A percentile compares a stretch with the other conserved stretches of the same genome.
These are phyloP conservation scores for Curvularia sp. DNA, from an alignment of 2,329 filamentous ascomycete species.

Conservation along the genomic window DNA sequence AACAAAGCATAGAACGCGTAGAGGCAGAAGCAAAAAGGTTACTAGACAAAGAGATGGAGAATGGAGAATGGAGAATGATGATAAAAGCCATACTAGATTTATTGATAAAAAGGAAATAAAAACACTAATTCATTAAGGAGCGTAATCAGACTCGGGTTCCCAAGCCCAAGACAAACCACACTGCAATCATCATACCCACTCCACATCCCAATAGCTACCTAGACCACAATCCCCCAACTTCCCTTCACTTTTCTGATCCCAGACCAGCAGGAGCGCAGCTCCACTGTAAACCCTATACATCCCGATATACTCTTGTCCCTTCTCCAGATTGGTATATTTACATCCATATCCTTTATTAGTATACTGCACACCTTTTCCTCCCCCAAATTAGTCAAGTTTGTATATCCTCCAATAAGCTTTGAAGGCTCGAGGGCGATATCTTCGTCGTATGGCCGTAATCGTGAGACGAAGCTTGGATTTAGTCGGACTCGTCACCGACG, in stretches of 20 bases:
- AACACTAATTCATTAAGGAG: conserved; percentile 23
- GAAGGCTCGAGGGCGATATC: neutral
- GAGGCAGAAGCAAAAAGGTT: neutral
- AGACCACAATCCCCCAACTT: neutral
- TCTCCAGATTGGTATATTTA: neutral
- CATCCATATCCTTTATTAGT: neutral
- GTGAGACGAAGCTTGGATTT: conserved; percentile 5
- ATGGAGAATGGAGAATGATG: no score
- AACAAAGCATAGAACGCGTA: neutral
- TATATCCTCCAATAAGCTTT: neutral
- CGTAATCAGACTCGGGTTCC: conserved; percentile 32
- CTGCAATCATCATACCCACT: conserved; percentile 6
- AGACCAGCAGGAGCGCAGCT: neutral
- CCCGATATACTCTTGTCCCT: no score
- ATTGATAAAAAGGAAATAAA: conserved; percentile 9
- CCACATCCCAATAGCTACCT: neutral
- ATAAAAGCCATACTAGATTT: neutral
- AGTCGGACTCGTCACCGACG: conserved; percentile 25
- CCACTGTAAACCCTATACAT: neutral
- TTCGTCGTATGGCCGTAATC: neutral
- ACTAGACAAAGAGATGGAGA: neutral
- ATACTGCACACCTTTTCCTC: neutral
- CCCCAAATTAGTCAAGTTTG: neutral
- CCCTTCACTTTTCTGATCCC: neutral
- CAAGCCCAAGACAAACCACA: conserved; percentile 26